Evolutionary conservation across 139 green algal species (phyloP), one percentile per base, ranked within the genome.

Genomic region (Micractinium conductrix): DNA sequence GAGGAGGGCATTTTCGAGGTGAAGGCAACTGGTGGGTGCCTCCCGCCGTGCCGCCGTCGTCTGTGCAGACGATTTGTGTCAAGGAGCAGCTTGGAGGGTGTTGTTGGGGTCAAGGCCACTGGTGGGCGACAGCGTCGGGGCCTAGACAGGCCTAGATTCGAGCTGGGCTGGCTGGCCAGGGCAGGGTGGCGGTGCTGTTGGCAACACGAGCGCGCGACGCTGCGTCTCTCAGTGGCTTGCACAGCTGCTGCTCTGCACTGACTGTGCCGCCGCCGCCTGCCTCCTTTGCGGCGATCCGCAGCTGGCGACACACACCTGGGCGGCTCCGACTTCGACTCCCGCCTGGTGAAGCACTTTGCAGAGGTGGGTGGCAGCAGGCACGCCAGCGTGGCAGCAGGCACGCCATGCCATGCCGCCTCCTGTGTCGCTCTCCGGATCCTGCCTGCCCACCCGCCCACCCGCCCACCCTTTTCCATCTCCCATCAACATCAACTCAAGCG

Each of bases 301-400:
- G 71, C 96, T 69, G 97, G 97, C 78, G 97, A 99, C 91, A 99
- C 97, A 53, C 97, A 99, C 89, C 84, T 99, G 85, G 97, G 97
- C 70, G 97, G 97, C 81, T 96, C 99, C 92, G 97, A 99, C 91
- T 99, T 99, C 86, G 97, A 99, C 90, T 95, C 98, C 86, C 90
- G 97, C 63, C 91, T 99, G 63, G 63, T 99, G 42, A 95, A 95
- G 85, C 92, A 97, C 93, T 99, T 99, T 69, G 50, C 74, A 3
- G 74, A 81, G 35, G 73, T 67, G 95, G 70, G 44, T 19, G 24
- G 42, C 26, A 28, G n/a, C n/a, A n/a, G n/a, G n/a, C n/a, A n/a
- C n/a, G n/a, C n/a, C n/a, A n/a, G n/a, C n/a, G n/a, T n/a, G n/a
- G n/a, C n/a, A n/a, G n/a, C n/a, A n/a, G 30, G 55, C 55, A 65